These are phyloP conservation scores for Chlorencoelia australis DNA, from an alignment of 2,329 filamentous ascomycete species.

Conservation along the genomic window DNA sequence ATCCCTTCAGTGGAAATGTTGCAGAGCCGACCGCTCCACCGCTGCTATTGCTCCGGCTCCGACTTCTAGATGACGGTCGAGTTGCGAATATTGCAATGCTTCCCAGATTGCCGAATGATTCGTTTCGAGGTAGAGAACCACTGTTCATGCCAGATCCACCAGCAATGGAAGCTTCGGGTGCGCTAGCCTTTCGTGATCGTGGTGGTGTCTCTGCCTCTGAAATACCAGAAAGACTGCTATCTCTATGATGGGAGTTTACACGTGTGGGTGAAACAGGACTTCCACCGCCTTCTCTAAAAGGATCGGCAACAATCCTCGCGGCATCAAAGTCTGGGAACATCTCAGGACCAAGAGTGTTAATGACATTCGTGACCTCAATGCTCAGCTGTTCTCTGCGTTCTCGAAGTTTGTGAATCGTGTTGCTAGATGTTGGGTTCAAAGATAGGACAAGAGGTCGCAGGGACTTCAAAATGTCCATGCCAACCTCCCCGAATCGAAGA, in stretches of 20 bases:
- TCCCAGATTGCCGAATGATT: constrained; percentile 86
- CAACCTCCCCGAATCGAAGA: constrained; percentile 91
- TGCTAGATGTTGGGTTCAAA: constrained; percentile 73
- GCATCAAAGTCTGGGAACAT: constrained; percentile 95
- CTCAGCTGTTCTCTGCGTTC: constrained; percentile 64
- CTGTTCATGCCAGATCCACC: constrained; percentile 24
- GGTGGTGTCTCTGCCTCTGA: constrained; percentile 22
- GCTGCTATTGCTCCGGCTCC: constrained; percentile 58
- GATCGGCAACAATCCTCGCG: constrained; percentile 55
- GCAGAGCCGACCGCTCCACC: constrained; percentile 50
- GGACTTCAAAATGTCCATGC: constrained; percentile 97
- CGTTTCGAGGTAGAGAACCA: constrained; percentile 62
- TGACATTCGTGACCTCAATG: constrained; percentile 75
- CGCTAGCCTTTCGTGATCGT: constrained; percentile 18
- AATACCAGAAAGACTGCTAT: constrained; percentile 39
- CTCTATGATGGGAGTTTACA: constrained; percentile 29
- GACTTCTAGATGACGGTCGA: constrained; percentile 69
- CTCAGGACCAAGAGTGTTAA: constrained; percentile 91
- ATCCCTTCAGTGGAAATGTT: constrained; percentile 57
- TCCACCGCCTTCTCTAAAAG: constrained; percentile 25
- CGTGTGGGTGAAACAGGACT: constrained; percentile 20
- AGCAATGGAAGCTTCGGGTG: constrained; percentile 20
- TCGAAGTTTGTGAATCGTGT: constrained; percentile 72
- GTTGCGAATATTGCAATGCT: constrained; percentile 85
- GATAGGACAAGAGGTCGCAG: constrained; percentile 78